These are phyloP conservation scores for Stagonosporopsis cucurbitacearum DNA, from an alignment of 2,329 filamentous ascomycete species.

Conservation along the genomic window DNA sequence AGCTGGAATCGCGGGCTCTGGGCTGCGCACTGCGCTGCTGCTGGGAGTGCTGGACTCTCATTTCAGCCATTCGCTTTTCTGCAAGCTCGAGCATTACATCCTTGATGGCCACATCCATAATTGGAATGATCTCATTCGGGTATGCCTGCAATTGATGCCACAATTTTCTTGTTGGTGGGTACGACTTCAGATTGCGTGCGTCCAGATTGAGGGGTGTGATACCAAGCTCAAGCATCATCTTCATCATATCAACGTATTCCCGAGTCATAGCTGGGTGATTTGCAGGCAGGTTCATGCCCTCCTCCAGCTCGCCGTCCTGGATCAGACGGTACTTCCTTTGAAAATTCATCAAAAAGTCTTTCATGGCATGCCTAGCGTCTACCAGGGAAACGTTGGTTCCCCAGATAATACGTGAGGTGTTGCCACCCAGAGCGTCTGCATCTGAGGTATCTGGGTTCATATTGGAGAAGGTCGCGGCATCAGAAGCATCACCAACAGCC, in stretches of 20 bases:
- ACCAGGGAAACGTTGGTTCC: conserved; percentile 95
- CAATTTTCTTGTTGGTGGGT: conserved; percentile 88
- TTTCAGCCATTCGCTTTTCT: conserved; percentile 75
- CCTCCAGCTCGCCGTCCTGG: conserved; percentile 80
- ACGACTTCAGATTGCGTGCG: conserved; percentile 86
- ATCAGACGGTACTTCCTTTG: conserved; percentile 94
- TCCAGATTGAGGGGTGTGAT: conserved; percentile 87
- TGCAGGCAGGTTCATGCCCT: conserved; percentile 69
- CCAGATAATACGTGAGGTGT: conserved; percentile 86
- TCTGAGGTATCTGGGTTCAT: conserved; percentile 87
- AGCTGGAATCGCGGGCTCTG: conserved; percentile 65
- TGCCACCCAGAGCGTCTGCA: conserved; percentile 83
- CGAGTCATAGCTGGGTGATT: conserved; percentile 75
- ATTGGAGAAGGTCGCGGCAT: conserved; percentile 69
- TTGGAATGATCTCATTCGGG: conserved; percentile 91
- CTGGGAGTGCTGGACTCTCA: conserved; percentile 64
- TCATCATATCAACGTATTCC: conserved; percentile 83
- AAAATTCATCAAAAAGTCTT: conserved; percentile 91
- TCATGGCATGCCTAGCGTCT: conserved; percentile 85
- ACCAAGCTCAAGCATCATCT: conserved; percentile 89
- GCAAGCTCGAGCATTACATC: conserved; percentile 93
- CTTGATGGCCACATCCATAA: conserved; percentile 95
- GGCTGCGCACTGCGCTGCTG: conserved; percentile 56
- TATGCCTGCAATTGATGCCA: conserved; percentile 96
- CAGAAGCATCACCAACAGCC: conserved; percentile 61